Percentiles rank a stretch among this genome's conserved stretches.
Conservation (phyloP, 345 rosid species). For the Citrus australasica region DNA sequence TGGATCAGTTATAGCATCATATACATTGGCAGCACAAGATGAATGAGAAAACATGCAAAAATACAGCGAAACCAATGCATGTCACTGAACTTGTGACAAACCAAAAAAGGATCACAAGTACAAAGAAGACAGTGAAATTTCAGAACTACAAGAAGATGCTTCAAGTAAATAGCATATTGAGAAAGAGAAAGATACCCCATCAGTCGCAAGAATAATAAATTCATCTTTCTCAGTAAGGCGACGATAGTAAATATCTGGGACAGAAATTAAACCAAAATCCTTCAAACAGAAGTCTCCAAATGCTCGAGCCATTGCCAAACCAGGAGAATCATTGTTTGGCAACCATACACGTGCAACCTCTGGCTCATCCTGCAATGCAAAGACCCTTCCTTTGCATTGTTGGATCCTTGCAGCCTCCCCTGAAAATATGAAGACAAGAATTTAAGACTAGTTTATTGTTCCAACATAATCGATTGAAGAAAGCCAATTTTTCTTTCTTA, state of each 20-base stretch:
- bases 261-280: slow-evolving; percentile 90
- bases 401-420: slow-evolving; percentile 96
- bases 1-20: background rate
- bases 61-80: background rate
- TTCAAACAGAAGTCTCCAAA: slow-evolving; percentile 99
- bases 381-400: slow-evolving; percentile 92
- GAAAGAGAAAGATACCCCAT: slow-evolving; percentile 61
- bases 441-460: background rate
- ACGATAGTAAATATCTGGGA: slow-evolving; percentile 74
- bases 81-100: background rate
- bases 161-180: background rate
- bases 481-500: background rate
- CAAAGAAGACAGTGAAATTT: background rate
- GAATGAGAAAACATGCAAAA: background rate
- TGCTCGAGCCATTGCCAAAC: slow-evolving; percentile 99
- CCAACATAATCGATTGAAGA: background rate
- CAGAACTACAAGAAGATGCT: background rate
- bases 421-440: slow-evolving; percentile 20
- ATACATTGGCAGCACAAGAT: background rate
- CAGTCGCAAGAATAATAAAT: slow-evolving; percentile 85
- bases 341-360: slow-evolving; percentile 99
- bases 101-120: background rate
- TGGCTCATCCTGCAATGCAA: slow-evolving; percentile 96
- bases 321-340: slow-evolving; percentile 94
- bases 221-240: slow-evolving; percentile 64